A percentile compares a stretch with the other conserved stretches of the same genome.
Conservation (phyloP, 345 rosid species). For the Brassica carinata region DNA sequence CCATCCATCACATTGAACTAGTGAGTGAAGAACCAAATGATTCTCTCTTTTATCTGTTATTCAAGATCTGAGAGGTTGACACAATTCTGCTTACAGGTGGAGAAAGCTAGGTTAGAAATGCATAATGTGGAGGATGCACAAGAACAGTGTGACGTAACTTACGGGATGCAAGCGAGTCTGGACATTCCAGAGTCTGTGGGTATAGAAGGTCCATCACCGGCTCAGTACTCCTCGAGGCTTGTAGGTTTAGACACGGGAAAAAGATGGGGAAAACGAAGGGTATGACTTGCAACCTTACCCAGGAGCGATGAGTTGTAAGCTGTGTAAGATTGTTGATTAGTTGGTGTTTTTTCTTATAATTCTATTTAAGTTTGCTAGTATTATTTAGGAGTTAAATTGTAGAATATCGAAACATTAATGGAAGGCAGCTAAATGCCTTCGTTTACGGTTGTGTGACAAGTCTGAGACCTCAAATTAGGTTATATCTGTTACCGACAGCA, state of each 20-base stretch:
- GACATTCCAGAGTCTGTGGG: slow-evolving; percentile 95
- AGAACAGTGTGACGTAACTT: slow-evolving; percentile 43
- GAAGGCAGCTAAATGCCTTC: no score
- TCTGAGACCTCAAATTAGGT: no score
- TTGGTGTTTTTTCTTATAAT: neutral
- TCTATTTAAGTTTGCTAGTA: neutral
- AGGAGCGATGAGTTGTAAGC: neutral
- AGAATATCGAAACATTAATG: neutral
- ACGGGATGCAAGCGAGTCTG: slow-evolving; percentile 47
- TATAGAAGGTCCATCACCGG: slow-evolving; percentile 54
- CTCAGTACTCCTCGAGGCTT: slow-evolving; percentile 59
- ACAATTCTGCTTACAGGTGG: slow-evolving; percentile 54
- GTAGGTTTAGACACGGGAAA: slow-evolving; percentile 54
- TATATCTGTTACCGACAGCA: neutral
- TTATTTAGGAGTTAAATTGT: neutral
- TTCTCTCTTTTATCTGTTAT: slow-evolving; percentile 9
- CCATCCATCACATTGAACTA: slow-evolving; percentile 84
- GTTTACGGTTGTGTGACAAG: no score
- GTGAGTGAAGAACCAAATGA: slow-evolving; percentile 51
- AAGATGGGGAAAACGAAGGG: slow-evolving; percentile 60
- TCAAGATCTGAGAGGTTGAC: neutral
- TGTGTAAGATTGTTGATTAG: neutral
- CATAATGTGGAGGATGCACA: slow-evolving; percentile 53
- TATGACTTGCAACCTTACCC: slow-evolving; percentile 17
- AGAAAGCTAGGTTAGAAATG: slow-evolving; percentile 60